phyloP scores from a whole-genome alignment of 1,284 basidiomycete genomes.

The Afroboletus lepidellus region DNA sequence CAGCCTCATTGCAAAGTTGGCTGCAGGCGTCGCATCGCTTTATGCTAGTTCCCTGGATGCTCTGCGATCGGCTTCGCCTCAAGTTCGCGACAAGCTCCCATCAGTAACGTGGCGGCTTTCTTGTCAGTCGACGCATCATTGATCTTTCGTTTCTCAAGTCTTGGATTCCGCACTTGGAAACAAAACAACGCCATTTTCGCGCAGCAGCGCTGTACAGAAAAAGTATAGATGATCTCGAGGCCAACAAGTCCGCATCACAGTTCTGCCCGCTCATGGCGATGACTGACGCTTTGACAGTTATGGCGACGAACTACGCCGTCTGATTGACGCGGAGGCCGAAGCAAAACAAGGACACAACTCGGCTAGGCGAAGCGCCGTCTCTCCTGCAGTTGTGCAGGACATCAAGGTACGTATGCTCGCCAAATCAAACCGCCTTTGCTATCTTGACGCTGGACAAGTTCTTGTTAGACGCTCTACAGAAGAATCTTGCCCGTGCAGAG shows the following conservation, averaged over 20 bases:
- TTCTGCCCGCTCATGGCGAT: slow-evolving; percentile 1
- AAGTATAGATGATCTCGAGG: slow-evolving; percentile 88
- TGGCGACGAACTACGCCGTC: slow-evolving; percentile 78
- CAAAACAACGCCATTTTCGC: slow-evolving; percentile 85
- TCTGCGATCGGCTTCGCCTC: slow-evolving; percentile 49
- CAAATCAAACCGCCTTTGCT: background rate
- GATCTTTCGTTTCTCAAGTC: slow-evolving; percentile 46
- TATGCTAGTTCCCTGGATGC: slow-evolving; percentile 59
- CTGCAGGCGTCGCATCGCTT: slow-evolving; percentile 70
- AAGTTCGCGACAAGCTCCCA: slow-evolving; percentile 51
- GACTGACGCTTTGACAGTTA: slow-evolving; percentile 51
- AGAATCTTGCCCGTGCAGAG: slow-evolving; percentile 69
- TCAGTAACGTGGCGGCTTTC: slow-evolving; percentile 40
- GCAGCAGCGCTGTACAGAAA: slow-evolving; percentile 91
- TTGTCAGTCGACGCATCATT: background rate
- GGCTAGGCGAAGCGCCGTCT: slow-evolving; percentile 64
- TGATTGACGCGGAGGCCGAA: slow-evolving; percentile 63
- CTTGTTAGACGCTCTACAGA: slow-evolving; percentile 67
- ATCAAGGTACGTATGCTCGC: slow-evolving; percentile 56
- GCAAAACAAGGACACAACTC: slow-evolving; percentile 75
- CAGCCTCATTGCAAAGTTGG: slow-evolving; percentile 82
- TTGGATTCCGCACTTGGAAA: slow-evolving; percentile 81
- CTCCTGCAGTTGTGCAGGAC: slow-evolving; percentile 68
- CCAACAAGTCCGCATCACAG: slow-evolving; percentile 54
- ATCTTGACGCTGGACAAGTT: slow-evolving; percentile 41